Evolutionary conservation across 1,139 yeast genomes (phyloP).

Genomic region (Saccharomyces pastorianus): DNA sequence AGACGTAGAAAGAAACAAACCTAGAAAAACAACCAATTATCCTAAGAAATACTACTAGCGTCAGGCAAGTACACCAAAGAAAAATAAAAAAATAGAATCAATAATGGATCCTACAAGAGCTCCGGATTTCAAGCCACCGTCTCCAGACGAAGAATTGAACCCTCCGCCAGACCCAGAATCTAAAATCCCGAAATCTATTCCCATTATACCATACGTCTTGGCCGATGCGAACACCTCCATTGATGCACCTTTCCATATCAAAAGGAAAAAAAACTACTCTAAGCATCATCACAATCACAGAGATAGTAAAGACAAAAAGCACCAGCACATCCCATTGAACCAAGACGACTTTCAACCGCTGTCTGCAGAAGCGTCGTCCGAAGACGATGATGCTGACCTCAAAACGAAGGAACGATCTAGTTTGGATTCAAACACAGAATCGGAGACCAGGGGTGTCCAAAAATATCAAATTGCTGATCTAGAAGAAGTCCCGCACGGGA

Average conservation of each 20-base stretch:
- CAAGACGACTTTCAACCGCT: slow-evolving; percentile 41
- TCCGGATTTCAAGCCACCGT: slow-evolving; percentile 69
- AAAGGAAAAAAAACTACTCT: neutral
- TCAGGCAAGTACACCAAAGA: neutral
- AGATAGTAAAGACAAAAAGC: neutral
- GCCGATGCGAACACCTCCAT: slow-evolving; percentile 66
- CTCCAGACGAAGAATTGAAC: slow-evolving; percentile 48
- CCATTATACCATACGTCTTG: slow-evolving; percentile 65
- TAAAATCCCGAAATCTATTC: slow-evolving; percentile 65
- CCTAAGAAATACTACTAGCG: neutral
- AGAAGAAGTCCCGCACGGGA: slow-evolving; percentile 94
- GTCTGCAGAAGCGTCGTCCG: slow-evolving; percentile 36
- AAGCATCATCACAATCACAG: neutral
- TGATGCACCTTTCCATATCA: slow-evolving; percentile 52
- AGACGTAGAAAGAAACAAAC: neutral
- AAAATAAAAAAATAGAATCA: neutral
- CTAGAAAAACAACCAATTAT: too few relatives aligned
- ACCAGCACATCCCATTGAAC: slow-evolving; percentile 36
- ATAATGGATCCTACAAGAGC: slow-evolving; percentile 70
- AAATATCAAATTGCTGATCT: slow-evolving; percentile 79
- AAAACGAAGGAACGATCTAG: slow-evolving; percentile 4
- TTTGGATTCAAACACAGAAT: slow-evolving; percentile 2
- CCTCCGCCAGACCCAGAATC: slow-evolving; percentile 66
- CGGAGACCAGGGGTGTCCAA: slow-evolving; percentile 38
- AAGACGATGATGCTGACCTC: slow-evolving; percentile 17